Evolutionary conservation across 2,329 filamentous ascomycete genomes (phyloP).

Genomic region (Cladosporium sp.): DNA sequence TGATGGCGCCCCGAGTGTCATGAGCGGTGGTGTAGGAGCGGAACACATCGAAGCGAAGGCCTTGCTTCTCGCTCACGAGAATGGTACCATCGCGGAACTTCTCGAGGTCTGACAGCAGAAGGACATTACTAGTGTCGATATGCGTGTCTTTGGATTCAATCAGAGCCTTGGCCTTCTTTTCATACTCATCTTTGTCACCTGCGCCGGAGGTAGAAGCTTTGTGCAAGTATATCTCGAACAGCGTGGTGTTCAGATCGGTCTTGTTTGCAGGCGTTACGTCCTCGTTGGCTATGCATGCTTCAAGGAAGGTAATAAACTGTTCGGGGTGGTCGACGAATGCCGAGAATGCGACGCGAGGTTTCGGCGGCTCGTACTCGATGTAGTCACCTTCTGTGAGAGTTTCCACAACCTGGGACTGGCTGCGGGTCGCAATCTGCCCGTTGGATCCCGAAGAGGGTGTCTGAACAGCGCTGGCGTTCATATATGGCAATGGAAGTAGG

Average conservation of each 20-base stretch:
- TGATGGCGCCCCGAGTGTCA: constrained; percentile 87
- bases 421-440: constrained; percentile 46
- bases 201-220: constrained; percentile 77
- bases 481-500: constrained; percentile 80
- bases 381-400: constrained; percentile 54
- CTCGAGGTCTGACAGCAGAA: constrained; percentile 87
- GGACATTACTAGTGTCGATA: constrained; percentile 92
- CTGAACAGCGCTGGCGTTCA: constrained; percentile 63
- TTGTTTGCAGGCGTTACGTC: constrained; percentile 72
- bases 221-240: constrained; percentile 98
- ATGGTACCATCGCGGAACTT: constrained; percentile 88
- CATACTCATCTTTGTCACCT: constrained; percentile 74
- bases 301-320: constrained; percentile 88
- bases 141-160: constrained; percentile 78
- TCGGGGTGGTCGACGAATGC: constrained; percentile 93
- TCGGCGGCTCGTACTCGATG: constrained; percentile 72
- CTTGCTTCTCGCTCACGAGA: constrained; percentile 89
- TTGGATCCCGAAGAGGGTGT: constrained; percentile 45
- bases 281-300: constrained; percentile 76
- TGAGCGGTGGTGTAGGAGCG: constrained; percentile 90
- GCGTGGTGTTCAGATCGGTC: constrained; percentile 84
- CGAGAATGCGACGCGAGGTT: constrained; percentile 87
- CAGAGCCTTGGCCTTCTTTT: constrained; percentile 83
- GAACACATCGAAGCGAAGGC: constrained; percentile 91
- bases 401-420: constrained; percentile 55